Conservation (phyloP, 768 basidiomycete species). For the Trametes maxima region DNA sequence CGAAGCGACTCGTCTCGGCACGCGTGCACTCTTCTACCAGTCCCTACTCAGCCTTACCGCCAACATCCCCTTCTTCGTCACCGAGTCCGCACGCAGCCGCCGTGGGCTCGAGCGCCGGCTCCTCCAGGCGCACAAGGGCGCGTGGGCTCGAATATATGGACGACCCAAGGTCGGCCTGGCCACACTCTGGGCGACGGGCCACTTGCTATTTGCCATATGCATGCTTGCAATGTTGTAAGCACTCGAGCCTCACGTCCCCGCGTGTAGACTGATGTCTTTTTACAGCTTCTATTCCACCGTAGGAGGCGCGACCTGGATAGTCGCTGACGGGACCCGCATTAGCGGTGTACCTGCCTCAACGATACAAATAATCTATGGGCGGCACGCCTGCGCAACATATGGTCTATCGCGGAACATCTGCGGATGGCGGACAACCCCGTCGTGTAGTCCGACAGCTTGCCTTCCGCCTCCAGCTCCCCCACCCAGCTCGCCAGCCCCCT, state of each 20-base stretch:
- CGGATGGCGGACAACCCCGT: too few relatives aligned
- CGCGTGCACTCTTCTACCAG: constrained; percentile 80
- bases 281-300: constrained; percentile 73
- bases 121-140: constrained; percentile 6
- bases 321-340: too few relatives aligned
- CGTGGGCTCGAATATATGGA: constrained; percentile 33
- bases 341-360: too few relatives aligned
- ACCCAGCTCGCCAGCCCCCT: constrained; percentile 59
- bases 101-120: constrained; percentile 22
- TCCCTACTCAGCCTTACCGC: constrained; percentile 66
- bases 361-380: too few relatives aligned
- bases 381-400: too few relatives aligned
- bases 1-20: constrained; percentile 81
- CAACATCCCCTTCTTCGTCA: constrained; percentile 72
- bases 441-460: too few relatives aligned
- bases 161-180: constrained; percentile 61
- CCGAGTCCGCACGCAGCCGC: constrained; percentile 26
- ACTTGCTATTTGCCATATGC: constrained; percentile 69
- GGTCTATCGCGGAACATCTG: too few relatives aligned
- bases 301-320: constrained; percentile 65
- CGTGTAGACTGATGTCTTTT: neutral
- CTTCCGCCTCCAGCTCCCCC: too few relatives aligned
- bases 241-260: neutral
- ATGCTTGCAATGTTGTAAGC: constrained; percentile 88
- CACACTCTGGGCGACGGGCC: constrained; percentile 77